Conservation (phyloP, 1,139 yeast genomes). For the Pichia sp. region DNA sequence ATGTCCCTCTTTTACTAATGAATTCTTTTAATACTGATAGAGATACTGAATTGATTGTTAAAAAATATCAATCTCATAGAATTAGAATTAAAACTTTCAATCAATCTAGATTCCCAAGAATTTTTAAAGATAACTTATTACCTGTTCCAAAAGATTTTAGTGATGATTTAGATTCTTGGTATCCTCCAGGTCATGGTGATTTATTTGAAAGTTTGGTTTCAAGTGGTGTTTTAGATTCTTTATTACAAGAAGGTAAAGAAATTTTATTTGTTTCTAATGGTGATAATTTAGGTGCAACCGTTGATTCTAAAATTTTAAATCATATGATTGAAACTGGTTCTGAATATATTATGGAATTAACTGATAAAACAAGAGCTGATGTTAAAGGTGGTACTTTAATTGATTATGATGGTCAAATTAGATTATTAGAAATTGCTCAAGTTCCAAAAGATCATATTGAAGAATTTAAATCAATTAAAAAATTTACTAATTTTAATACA, state of each 20-base stretch:
- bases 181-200: conserved; percentile 99
- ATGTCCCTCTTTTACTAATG: conserved; percentile 94
- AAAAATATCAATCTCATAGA: conserved; percentile 95
- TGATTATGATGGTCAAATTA: conserved; percentile 90
- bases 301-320: conserved; percentile 80
- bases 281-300: conserved; percentile 98
- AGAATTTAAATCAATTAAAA: conserved; percentile 95
- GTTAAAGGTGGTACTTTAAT: conserved; percentile 99
- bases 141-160: conserved; percentile 82
- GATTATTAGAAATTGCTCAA: conserved; percentile 95
- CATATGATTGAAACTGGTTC: conserved; percentile 91
- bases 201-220: conserved; percentile 84
- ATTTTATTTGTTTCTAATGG: conserved; percentile 93
- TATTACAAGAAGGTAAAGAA: conserved; percentile 92
- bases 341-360: conserved; percentile 96
- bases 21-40: conserved; percentile 96
- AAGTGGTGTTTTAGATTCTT: conserved; percentile 87
- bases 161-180: conserved; percentile 81
- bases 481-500: conserved; percentile 96
- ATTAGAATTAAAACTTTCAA: conserved; percentile 93
- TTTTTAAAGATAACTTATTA: conserved; percentile 84
- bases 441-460: conserved; percentile 98
- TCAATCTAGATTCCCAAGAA: conserved; percentile 95
- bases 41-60: conserved; percentile 91
- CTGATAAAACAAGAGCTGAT: conserved; percentile 98